Base-by-base conservation (phyloP, 164 flowering plant genomes). In the Nelumbo lutea region DNA sequence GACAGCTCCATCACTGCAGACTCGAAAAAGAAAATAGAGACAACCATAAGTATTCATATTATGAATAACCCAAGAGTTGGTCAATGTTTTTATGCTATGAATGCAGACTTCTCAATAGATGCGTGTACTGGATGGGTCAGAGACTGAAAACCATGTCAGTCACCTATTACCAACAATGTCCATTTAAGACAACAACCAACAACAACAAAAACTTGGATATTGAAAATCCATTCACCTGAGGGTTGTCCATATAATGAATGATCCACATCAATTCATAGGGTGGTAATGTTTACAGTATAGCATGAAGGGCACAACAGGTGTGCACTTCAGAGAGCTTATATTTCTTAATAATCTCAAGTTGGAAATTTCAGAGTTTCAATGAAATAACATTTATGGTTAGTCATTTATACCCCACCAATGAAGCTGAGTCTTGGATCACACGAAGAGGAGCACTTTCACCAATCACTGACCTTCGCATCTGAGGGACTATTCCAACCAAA, bases 391-490 rank as follows among this genome's bases (percentile, higher is more conserved):
- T 4, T 42, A 41, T 67, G 2, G 6, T 8, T 44, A 53, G 48
- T 47, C 27, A 3, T 59, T 10, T 64, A 61, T 87, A 90, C 97
- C 92, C 87, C 51, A 90, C 42, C 72, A 87, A 72, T 55, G 74
- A 62, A 53, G 83, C 80, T 3, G 90, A 77, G 70, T 83, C 88
- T 71, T 86, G 80, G 51, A 90, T 75, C 50, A 89, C 87, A 40
- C 78, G 90, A 6, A 90, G 78, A 70, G 97, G 94, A 73, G 94
- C 94, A 70, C 59, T 55, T 60, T 73, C 81, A 71, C 90, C 90
- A 62, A 90, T 84, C 67, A 90, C 6, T 58, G 65, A 45, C 65
- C 69, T 78, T 73, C 86, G 75, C 7, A 90, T 6, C 40, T 8
- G 81, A 70, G 90, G 85, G 27, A 87, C 73, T 5, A 82, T 66